phyloP scores from a whole-genome alignment of 768 basidiomycete genomes.

The Peribolospora kevripleyi region DNA sequence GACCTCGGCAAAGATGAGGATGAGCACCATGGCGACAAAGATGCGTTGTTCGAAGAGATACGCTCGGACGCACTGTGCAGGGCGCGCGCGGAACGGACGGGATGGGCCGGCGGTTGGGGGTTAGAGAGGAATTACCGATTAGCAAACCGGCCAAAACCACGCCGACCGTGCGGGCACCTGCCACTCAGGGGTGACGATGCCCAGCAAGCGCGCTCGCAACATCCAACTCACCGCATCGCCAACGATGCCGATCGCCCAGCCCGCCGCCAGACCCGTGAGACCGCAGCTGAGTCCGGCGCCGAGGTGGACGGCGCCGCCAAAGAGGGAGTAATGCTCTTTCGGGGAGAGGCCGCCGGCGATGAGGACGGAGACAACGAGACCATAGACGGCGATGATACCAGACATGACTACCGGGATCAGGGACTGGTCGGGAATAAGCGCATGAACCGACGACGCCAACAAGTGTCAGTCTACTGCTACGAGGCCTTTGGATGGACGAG shows the following conservation, averaged over 20 bases:
- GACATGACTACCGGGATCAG: slow-evolving; percentile 95
- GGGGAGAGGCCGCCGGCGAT: slow-evolving; percentile 30
- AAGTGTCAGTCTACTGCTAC: not conserved
- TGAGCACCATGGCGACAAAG: slow-evolving; percentile 88
- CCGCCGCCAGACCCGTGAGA: slow-evolving; percentile 70
- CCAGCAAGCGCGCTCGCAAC: not conserved
- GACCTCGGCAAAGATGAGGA: slow-evolving; percentile 79
- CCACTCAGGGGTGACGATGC: not conserved
- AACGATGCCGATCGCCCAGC: slow-evolving; percentile 80
- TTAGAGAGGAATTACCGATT: not conserved
- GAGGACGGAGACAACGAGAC: slow-evolving; percentile 43
- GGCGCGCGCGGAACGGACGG: not conserved
- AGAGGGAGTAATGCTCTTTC: slow-evolving; percentile 43
- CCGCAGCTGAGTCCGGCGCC: slow-evolving; percentile 81
- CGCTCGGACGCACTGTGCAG: slow-evolving; percentile 53
- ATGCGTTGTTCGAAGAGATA: slow-evolving; percentile 75
- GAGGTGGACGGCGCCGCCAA: slow-evolving; percentile 72
- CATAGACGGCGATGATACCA: slow-evolving; percentile 93
- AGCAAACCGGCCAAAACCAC: not conserved
- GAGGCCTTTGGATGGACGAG: no score
- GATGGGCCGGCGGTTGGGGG: not conserved
- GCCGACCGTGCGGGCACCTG: no score
- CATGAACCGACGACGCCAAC: not conserved
- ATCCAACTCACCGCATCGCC: slow-evolving; percentile 56
- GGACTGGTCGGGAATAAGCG: slow-evolving; percentile 29